Conservation (phyloP, 1,284 basidiomycete genomes). For the Bondarzewia mesenterica region DNA sequence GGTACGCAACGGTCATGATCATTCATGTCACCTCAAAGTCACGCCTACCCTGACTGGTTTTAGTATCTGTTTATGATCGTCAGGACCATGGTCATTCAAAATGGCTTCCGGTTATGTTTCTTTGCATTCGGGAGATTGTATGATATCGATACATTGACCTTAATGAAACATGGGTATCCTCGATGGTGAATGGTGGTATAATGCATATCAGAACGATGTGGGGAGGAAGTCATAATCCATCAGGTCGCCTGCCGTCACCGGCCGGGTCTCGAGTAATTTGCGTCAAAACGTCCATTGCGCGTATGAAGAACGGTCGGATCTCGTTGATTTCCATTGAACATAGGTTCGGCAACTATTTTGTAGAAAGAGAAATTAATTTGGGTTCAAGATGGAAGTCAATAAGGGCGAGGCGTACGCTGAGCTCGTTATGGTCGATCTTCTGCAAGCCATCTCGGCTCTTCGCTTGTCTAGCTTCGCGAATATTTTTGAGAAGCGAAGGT, state of each 20-base stretch:
- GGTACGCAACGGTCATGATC: too few species aligned
- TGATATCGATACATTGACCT: not conserved
- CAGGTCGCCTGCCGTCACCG: conserved; percentile 1
- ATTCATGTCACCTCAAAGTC: too few species aligned
- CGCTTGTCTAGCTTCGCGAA: conserved; percentile 90
- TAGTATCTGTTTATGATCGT: not conserved
- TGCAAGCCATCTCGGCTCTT: conserved; percentile 84
- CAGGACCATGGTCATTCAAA: not conserved
- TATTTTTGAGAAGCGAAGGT: conserved; percentile 82
- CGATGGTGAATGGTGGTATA: too few species aligned
- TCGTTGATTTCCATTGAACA: conserved; percentile 91
- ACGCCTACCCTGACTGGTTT: too few species aligned
- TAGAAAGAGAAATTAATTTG: not conserved
- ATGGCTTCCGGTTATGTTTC: too few species aligned
- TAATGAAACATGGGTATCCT: not conserved
- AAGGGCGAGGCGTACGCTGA: conserved; percentile 54
- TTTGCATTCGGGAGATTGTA: too few species aligned
- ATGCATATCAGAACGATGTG: not conserved
- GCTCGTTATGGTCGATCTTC: conserved; percentile 65
- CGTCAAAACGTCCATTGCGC: conserved; percentile 68
- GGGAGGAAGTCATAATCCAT: conserved; percentile 1
- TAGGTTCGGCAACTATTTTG: conserved; percentile 79
- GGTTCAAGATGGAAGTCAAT: not conserved
- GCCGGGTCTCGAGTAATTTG: conserved; percentile 31
- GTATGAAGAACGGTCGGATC: conserved; percentile 82